These are phyloP conservation scores for Groenewaldozyma tartarivorans DNA, from an alignment of 805 yeast species.

Conservation along the genomic window DNA sequence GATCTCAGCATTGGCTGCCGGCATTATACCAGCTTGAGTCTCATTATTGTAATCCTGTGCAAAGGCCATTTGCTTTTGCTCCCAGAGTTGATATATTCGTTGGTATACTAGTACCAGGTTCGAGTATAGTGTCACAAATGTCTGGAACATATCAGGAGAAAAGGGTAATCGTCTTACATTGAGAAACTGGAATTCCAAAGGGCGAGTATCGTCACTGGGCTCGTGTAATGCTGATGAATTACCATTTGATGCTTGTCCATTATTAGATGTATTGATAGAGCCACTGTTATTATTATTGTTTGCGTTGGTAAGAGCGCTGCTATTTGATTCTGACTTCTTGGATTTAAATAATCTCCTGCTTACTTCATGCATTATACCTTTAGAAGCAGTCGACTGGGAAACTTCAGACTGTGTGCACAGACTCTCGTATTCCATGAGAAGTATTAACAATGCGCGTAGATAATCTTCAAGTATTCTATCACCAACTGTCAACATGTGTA, in stretches of 20 bases:
- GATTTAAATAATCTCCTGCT: background rate
- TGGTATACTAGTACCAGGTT: constrained; percentile 8
- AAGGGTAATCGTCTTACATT: constrained; percentile 14
- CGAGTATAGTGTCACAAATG: constrained; percentile 20
- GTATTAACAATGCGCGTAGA: background rate
- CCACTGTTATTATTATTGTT: background rate
- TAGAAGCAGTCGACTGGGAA: background rate
- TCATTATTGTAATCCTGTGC: background rate
- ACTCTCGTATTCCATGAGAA: background rate
- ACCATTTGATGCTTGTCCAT: background rate
- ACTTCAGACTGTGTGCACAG: background rate
- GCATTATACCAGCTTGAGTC: no score
- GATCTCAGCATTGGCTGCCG: constrained; percentile 10
- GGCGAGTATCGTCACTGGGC: no score
- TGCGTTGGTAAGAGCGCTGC: background rate
- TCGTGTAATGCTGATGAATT: no score
- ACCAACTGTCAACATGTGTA: background rate
- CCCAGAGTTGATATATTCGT: background rate
- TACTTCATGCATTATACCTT: background rate
- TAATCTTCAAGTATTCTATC: background rate
- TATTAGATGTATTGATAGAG: background rate
- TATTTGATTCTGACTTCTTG: background rate
- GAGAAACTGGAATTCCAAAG: background rate
- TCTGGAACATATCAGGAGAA: constrained; percentile 21
- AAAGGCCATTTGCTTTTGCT: background rate